These are phyloP conservation scores for Penicillium paradoxum DNA, from an alignment of 495 filamentous ascomycete species.

Conservation along the genomic window DNA sequence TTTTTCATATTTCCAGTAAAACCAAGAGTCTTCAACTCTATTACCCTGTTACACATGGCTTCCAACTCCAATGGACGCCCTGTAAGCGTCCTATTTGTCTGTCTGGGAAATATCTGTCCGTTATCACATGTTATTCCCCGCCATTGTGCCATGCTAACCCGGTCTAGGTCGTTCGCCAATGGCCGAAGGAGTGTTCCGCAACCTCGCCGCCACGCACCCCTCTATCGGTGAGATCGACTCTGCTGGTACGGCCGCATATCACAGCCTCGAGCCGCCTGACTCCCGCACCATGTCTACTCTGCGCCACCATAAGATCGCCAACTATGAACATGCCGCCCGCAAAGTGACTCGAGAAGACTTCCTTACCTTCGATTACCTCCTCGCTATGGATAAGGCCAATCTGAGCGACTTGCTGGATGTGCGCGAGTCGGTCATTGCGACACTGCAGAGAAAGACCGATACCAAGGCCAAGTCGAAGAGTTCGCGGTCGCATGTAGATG, in stretches of 20 bases:
- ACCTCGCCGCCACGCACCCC: slow-evolving; percentile 54
- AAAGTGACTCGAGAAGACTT: slow-evolving; percentile 72
- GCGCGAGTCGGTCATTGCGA: slow-evolving; percentile 47
- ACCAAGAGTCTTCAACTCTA: too few species aligned
- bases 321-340: slow-evolving; percentile 73
- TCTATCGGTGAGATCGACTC: slow-evolving; percentile 74
- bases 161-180: slow-evolving; percentile 68
- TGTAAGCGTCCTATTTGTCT: slow-evolving; percentile 88
- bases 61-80: slow-evolving; percentile 24
- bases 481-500: slow-evolving; percentile 24
- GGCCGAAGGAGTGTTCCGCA: slow-evolving; percentile 89
- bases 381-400: slow-evolving; percentile 93
- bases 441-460: slow-evolving; percentile 35
- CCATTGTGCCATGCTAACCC: slow-evolving; percentile 4
- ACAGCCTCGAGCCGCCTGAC: slow-evolving; percentile 68
- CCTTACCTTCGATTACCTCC: slow-evolving; percentile 78
- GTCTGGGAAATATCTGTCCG: slow-evolving; percentile 92
- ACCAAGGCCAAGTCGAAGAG: slow-evolving; percentile 23
- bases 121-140: slow-evolving; percentile 4
- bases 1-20: too few species aligned
- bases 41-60: slow-evolving; percentile 13
- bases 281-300: slow-evolving; percentile 81
- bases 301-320: slow-evolving; percentile 62
- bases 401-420: slow-evolving; percentile 60
- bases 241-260: slow-evolving; percentile 85